Percentiles rank a stretch among this genome's conserved stretches.
Evolutionary conservation across 2,329 filamentous ascomycete species (phyloP).

Genomic region (Verticillium klebahnii): DNA sequence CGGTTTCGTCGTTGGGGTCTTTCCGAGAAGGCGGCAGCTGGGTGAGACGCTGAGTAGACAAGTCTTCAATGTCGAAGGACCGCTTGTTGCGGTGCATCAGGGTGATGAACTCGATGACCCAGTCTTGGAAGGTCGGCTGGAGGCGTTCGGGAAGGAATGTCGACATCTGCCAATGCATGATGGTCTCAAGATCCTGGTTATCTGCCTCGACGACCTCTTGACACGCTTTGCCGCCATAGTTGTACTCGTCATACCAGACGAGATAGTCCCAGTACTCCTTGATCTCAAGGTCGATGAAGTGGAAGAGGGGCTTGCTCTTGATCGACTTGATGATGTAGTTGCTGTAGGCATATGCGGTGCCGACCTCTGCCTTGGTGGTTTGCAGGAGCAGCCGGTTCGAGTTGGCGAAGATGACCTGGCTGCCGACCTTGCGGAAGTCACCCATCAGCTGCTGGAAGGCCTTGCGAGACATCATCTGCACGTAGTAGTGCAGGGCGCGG

Average conservation of each 20-base stretch:
- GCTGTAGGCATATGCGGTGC: conserved; percentile 93
- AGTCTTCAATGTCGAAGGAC: conserved; percentile 46
- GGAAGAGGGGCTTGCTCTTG: conserved; percentile 89
- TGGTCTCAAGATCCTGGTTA: conserved; percentile 76
- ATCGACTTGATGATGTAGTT: conserved; percentile 98
- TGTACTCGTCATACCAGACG: conserved; percentile 98
- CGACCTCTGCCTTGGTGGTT: conserved; percentile 93
- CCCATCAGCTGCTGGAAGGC: conserved; percentile 96
- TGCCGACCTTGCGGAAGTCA: conserved; percentile 92
- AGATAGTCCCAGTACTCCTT: conserved; percentile 99
- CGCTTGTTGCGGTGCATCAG: conserved; percentile 87
- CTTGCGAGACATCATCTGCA: conserved; percentile 98
- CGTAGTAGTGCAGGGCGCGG: conserved; percentile 88
- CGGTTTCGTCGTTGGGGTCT: conserved; percentile 52
- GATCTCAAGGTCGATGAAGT: conserved; percentile 95
- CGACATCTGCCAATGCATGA: conserved; percentile 98
- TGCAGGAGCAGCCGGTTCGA: conserved; percentile 86
- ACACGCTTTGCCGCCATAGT: conserved; percentile 94
- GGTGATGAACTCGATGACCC: conserved; percentile 91
- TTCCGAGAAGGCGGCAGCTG: conserved; percentile 56
- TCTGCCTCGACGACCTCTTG: conserved; percentile 69
- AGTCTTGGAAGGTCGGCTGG: conserved; percentile 82
- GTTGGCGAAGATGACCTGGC: conserved; percentile 91
- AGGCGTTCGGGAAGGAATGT: conserved; percentile 79
- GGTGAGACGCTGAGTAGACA: conserved; percentile 50